These are phyloP conservation scores for Theileria equi DNA, from an alignment of 169 alveolate species.

Conservation along the genomic window DNA sequence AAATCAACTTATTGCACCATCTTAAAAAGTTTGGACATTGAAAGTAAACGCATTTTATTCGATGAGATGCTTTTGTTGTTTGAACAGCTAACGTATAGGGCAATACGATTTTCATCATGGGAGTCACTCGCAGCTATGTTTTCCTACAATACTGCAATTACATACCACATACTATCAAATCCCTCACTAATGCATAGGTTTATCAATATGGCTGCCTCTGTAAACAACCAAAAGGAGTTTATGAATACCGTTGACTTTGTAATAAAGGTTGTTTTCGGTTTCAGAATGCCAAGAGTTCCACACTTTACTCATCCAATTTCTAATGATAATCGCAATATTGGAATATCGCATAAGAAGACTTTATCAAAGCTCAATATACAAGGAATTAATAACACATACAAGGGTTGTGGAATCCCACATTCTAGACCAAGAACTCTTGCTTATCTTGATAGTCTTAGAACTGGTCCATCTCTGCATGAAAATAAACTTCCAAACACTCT, in stretches of 20 bases:
- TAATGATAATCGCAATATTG: too few relatives aligned
- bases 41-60: not conserved
- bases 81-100: slow-evolving; percentile 55
- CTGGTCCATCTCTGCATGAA: not conserved
- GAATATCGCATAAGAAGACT: too few relatives aligned
- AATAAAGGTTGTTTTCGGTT: not conserved
- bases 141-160: slow-evolving; percentile 36
- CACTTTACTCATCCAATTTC: too few relatives aligned
- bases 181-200: slow-evolving; percentile 61
- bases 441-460: not conserved
- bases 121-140: slow-evolving; percentile 41
- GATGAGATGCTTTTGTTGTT: slow-evolving; percentile 44
- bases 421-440: not conserved
- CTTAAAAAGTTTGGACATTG: not conserved
- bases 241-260: slow-evolving; percentile 15
- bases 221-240: slow-evolving; percentile 28
- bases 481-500: not conserved
- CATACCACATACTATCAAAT: slow-evolving; percentile 38
- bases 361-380: too few relatives aligned
- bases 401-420: slow-evolving; percentile 39
- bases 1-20: not conserved
- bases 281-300: too few relatives aligned
- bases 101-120: slow-evolving; percentile 48
- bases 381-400: not conserved
- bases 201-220: slow-evolving; percentile 20